A percentile compares a stretch with the other conserved stretches of the same genome.
Conservation (phyloP, 306 rosid species). For the Mucuna pruriens region DNA sequence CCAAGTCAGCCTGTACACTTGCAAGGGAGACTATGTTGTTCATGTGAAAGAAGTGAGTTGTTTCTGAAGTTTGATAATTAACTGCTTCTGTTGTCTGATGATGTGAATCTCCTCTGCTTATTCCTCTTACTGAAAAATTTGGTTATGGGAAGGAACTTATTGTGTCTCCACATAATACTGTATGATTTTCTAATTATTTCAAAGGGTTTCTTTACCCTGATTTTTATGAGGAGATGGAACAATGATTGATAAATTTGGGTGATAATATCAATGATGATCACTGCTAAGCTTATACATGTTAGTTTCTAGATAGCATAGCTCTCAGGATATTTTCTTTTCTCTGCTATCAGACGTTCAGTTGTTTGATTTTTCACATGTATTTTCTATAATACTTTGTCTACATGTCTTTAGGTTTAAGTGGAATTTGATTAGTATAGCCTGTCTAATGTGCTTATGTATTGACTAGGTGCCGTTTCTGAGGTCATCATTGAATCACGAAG, state of each 20-base stretch:
- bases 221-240: constrained; percentile 25
- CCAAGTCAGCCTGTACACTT: constrained; percentile 67
- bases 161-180: not conserved
- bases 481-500: constrained; percentile 85
- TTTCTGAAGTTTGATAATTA: constrained; percentile 26
- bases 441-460: constrained; percentile 34
- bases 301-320: not conserved
- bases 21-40: constrained; percentile 95
- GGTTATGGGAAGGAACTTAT: not conserved
- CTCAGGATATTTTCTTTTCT: constrained; percentile 1
- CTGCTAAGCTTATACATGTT: not conserved
- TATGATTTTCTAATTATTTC: constrained; percentile 11
- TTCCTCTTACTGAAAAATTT: not conserved
- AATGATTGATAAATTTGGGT: not conserved
- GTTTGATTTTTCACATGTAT: constrained; percentile 12
- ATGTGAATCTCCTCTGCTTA: not conserved
- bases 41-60: constrained; percentile 84
- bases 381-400: constrained; percentile 19
- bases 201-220: not conserved
- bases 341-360: constrained; percentile 8
- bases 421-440: constrained; percentile 37
- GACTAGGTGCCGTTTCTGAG: constrained; percentile 83
- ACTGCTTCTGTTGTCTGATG: constrained; percentile 27
- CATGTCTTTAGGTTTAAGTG: not conserved
- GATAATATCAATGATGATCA: constrained; percentile 1